Percentiles rank a stretch among this genome's conserved stretches.
Evolutionary conservation across 2,329 filamentous ascomycete genomes (phyloP).

Genomic region (Aspergillus spinulosporus): DNA sequence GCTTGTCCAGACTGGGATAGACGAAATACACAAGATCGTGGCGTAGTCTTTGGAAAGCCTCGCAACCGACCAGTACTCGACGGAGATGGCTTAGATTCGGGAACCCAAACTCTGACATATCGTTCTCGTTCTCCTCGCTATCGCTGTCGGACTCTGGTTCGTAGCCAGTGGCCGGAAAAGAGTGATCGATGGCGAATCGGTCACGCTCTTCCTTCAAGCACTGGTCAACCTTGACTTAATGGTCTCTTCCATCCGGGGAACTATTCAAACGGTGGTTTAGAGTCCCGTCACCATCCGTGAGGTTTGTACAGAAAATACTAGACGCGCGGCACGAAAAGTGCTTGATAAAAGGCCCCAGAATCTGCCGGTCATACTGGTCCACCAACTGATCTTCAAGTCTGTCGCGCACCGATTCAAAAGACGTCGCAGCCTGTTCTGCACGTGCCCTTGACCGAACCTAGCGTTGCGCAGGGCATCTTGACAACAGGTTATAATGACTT

Average conservation of each 20-base stretch:
- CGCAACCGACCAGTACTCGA: background rate
- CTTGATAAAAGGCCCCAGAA: background rate
- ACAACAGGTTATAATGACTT: background rate
- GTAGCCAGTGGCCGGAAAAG: background rate
- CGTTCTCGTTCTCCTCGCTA: background rate
- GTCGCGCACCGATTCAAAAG: background rate
- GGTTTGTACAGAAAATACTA: background rate
- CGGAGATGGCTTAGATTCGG: background rate
- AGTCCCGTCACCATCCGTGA: background rate
- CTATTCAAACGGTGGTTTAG: no score
- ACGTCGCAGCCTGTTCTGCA: background rate
- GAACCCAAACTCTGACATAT: background rate
- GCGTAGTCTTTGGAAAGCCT: background rate
- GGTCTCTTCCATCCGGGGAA: background rate
- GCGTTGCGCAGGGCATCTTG: background rate
- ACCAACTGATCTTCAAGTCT: background rate
- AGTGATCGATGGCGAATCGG: no score
- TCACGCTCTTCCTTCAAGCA: background rate
- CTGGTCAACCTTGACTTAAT: background rate
- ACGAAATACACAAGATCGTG: background rate
- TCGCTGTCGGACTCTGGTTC: background rate
- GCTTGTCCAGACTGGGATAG: background rate
- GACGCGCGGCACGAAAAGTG: background rate
- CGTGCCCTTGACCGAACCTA: background rate
- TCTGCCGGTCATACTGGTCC: background rate